Evolutionary conservation across 805 yeast genomes (phyloP), one percentile per base, ranked within the genome.

Genomic region (Cyberlindnera misumaiensis): DNA sequence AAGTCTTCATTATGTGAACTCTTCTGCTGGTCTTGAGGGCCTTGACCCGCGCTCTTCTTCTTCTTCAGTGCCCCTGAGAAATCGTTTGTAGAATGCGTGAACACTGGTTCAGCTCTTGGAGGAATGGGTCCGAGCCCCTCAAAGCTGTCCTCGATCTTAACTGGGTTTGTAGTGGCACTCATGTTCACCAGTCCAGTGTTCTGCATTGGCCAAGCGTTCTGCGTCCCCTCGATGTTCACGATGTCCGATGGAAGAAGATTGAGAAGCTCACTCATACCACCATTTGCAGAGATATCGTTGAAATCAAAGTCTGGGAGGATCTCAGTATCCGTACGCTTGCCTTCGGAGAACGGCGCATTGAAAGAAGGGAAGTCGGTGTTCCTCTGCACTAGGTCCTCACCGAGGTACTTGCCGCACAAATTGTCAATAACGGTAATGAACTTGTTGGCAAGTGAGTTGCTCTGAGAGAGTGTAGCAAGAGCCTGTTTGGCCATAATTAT

Each of bases 401-500:
- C 55, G 5, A 55, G 34, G 34, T 55, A 55, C 36, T 53, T 53
- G 5, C 59, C 59, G 46, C 63, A 56, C 27, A 73, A 51, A 30
- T 65, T 64, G 40, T 72, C 72, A 38, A 73, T 72, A 40, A 71
- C 64, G 18, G 63, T 59, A 35, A 67, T 60, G 45, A 73, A 65
- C 43, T 68, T 68, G 26, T 55, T 47, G n/a, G 76, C 75, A 25
- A 72, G 53, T 5, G 68, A 59, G 48, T 73, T 73, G 6, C 63
- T 67, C 37, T 60, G 55, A 7, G 72, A 52, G 39, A 72, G 53
- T 5, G 56, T 55, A 2, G 49, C 41, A 39, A 73, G 46, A 2
- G 68, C 62, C 15, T 53, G 54, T 41, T 68, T 72, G 4, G 74
- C 68, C 12, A 56, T 52, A 12, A 60, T 58, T 26, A 73, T 67